A percentile compares a stretch with the other conserved stretches of the same genome.
phyloP scores from a whole-genome alignment of 1,139 yeast genomes.

The Debaryomyces subglobosus region DNA sequence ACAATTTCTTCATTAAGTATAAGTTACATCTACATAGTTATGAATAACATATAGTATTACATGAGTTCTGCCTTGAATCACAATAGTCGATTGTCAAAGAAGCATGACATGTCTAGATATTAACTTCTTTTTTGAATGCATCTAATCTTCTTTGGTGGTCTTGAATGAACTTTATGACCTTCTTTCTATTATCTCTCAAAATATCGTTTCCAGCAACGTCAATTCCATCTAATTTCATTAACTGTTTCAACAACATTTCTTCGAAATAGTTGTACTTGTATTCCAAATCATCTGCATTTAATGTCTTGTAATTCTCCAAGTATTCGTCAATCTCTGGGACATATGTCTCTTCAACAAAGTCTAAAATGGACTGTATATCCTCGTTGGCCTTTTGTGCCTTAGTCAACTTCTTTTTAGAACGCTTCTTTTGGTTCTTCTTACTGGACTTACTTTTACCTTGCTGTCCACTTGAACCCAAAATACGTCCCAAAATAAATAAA shows the following conservation, averaged over 20 bases:
- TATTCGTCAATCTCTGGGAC: slow-evolving; percentile 50
- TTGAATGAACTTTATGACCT: slow-evolving; percentile 62
- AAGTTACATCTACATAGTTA: not conserved
- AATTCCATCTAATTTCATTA: slow-evolving; percentile 66
- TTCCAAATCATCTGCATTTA: slow-evolving; percentile 43
- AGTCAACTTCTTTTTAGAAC: slow-evolving; percentile 41
- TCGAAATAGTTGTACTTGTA: slow-evolving; percentile 62
- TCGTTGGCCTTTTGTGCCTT: slow-evolving; percentile 49
- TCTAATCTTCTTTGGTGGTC: slow-evolving; percentile 62
- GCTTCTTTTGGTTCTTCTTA: slow-evolving; percentile 19
- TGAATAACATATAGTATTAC: slow-evolving; percentile 13
- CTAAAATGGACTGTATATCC: slow-evolving; percentile 45
- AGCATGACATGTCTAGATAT: slow-evolving; percentile 1
- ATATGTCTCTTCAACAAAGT: slow-evolving; percentile 44
- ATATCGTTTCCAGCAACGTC: slow-evolving; percentile 54
- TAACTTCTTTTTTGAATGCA: slow-evolving; percentile 45
- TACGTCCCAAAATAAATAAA: slow-evolving; percentile 22
- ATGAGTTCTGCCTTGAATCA: not conserved
- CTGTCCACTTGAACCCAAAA: slow-evolving; percentile 13
- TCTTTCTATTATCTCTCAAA: slow-evolving; percentile 61
- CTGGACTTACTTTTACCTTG: slow-evolving; percentile 14
- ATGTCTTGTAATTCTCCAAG: slow-evolving; percentile 33
- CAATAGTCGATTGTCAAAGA: not conserved
- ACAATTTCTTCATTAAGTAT: slow-evolving; percentile 1
- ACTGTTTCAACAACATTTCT: slow-evolving; percentile 66